Evolutionary conservation across 768 basidiomycete species (phyloP).

Genomic region (Lactarius vividus): DNA sequence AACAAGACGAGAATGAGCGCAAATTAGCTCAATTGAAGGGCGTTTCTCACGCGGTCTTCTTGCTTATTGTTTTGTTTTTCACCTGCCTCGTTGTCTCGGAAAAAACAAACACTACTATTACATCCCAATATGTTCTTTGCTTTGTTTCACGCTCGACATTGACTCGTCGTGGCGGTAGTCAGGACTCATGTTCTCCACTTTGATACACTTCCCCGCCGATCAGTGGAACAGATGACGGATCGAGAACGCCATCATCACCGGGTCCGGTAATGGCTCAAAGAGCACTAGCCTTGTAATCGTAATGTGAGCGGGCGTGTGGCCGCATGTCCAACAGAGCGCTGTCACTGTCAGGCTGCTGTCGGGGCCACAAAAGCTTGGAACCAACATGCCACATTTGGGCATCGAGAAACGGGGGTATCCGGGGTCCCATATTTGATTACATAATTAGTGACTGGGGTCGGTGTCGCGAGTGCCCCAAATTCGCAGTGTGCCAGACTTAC

Average conservation of each 20-base stretch:
- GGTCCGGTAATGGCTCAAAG: not conserved
- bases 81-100: not conserved
- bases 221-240: not conserved
- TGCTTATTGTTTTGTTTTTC: slow-evolving; percentile 4
- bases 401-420: not conserved
- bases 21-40: not conserved
- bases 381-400: not conserved
- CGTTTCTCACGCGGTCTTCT: slow-evolving; percentile 21
- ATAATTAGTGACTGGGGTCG: slow-evolving; percentile 9
- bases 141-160: not conserved
- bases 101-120: not conserved
- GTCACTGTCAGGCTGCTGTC: not conserved
- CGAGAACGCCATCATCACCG: not conserved
- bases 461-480: not conserved
- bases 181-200: not conserved
- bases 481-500: not conserved
- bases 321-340: not conserved
- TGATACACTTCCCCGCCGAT: not conserved
- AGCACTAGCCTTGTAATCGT: not conserved
- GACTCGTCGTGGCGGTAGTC: not conserved
- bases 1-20: not conserved
- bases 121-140: not conserved
- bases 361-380: not conserved
- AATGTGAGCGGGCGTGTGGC: not conserved
- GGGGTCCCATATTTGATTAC: not conserved